Conservation (phyloP, 805 yeast genomes). For the Helenozyma rhizophorensis region DNA sequence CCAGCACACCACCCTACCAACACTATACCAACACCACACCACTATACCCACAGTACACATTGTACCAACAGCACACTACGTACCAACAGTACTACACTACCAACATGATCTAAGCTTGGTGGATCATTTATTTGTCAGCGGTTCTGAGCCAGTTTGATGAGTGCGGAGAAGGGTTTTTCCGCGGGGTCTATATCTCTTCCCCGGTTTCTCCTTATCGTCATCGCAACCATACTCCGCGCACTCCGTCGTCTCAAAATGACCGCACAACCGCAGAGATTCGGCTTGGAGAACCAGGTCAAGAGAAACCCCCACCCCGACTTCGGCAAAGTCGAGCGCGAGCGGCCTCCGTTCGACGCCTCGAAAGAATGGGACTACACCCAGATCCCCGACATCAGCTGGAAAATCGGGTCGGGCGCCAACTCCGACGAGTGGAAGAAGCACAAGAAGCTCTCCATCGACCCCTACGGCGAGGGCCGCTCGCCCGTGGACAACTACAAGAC, state of each 20-base stretch:
- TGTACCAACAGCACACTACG: too few species aligned
- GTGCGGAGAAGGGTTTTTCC: background rate
- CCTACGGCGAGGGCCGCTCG: slow-evolving; percentile 32
- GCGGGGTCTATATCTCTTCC: too few species aligned
- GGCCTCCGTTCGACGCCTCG: slow-evolving; percentile 6
- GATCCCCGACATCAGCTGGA: slow-evolving; percentile 35
- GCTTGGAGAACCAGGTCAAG: slow-evolving; percentile 4
- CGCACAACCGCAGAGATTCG: slow-evolving; percentile 1
- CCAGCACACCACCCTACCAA: too few species aligned
- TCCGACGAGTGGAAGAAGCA: slow-evolving; percentile 41
- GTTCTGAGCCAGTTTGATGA: too few species aligned
- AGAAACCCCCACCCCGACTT: slow-evolving; percentile 10
- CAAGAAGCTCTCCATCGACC: slow-evolving; percentile 47
- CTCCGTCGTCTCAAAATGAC: too few species aligned
- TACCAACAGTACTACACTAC: too few species aligned
- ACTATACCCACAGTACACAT: too few species aligned
- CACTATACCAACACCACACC: too few species aligned
- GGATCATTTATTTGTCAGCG: too few species aligned
- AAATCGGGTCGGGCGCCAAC: slow-evolving; percentile 44
- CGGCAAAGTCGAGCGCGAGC: slow-evolving; percentile 6
- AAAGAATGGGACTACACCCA: slow-evolving; percentile 18
- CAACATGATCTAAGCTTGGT: too few species aligned
- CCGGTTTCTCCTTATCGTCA: too few species aligned
- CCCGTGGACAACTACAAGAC: slow-evolving; percentile 46
- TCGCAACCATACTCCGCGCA: too few species aligned